Base-by-base conservation (phyloP, 1,139 yeast species). In the Candida sp. region DNA sequence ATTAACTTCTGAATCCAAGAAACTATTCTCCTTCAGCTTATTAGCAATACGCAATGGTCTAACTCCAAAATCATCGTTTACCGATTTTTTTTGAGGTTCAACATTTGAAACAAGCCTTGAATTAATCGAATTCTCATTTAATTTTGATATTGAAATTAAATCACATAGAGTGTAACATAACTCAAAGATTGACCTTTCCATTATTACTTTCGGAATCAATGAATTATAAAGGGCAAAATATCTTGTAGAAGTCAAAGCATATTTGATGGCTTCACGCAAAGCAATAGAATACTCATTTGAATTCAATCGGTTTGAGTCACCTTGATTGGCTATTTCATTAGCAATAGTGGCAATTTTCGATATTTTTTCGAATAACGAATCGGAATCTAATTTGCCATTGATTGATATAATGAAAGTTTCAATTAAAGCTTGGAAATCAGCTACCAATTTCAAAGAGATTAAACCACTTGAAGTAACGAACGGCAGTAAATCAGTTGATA, bases 181-280 rank as follows among this genome's bases (percentile, higher is more conserved):
- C 57, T 90, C 97, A 32, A 88, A 79, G 8, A 89, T 70, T 0
- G 97, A 85, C 22, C 91, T 81, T 63, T 89, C 88, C 34, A 91
- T 73, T 7, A 90, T 77, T 32, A 87, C 70, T 44, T 77, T 77
- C 1, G 98, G 97, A 43, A 89, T 66, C 11, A 87, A 57, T 6
- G 77, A 76, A 5, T 78, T 70, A 49, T 87, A 83, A 5, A 82
- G 68, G 1, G 88, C 82, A 61, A 73, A 87, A 58, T 89, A 89
- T 55, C 97, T 77, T 0, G 95, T 79, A 0, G 93, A 79, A 4
- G 96, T 82, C 40, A 91, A 80, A 1, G 85, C 77, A 64, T 86
- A 90, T 25, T 90, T 82, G 11, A 87, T 79, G 0, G 95, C 76
- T 41, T 86, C 87, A 45, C 88, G 78, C 12, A 85, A 73, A 38